Conservation (phyloP, 1,139 yeast species). For the Yamadazyma atmosphaerica region DNA sequence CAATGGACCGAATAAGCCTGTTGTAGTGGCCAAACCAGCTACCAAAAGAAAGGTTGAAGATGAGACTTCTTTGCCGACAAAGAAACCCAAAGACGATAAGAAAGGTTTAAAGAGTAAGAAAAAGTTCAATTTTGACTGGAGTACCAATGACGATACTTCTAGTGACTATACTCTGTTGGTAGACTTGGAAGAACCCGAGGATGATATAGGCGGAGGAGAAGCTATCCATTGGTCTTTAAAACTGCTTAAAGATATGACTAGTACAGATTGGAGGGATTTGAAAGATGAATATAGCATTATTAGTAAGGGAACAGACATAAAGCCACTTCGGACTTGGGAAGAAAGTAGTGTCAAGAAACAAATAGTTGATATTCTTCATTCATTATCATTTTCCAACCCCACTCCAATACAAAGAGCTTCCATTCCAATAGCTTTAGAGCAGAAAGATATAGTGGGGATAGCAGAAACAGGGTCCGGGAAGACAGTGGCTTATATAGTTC, state of each 20-base stretch:
- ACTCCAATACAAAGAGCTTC: slow-evolving; percentile 92
- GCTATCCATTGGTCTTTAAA: slow-evolving; percentile 71
- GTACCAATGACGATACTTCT: slow-evolving; percentile 64
- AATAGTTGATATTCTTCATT: slow-evolving; percentile 36
- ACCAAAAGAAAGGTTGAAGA: neutral
- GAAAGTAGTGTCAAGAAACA: slow-evolving; percentile 54
- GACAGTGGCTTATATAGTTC: slow-evolving; percentile 80
- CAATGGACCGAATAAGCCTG: slow-evolving; percentile 3
- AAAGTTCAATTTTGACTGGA: slow-evolving; percentile 75
- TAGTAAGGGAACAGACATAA: slow-evolving; percentile 51
- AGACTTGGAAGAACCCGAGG: slow-evolving; percentile 16
- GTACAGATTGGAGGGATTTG: slow-evolving; percentile 88
- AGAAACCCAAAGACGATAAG: neutral
- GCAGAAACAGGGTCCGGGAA: slow-evolving; percentile 98
- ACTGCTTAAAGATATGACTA: slow-evolving; percentile 60
- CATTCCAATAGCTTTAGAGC: slow-evolving; percentile 66
- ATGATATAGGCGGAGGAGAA: slow-evolving; percentile 12
- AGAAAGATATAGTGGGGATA: slow-evolving; percentile 77
- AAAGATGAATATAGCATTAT: slow-evolving; percentile 74
- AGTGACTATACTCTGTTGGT: slow-evolving; percentile 44
- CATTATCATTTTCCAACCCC: slow-evolving; percentile 58
- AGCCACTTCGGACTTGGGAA: slow-evolving; percentile 75
- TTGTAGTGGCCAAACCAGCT: neutral
- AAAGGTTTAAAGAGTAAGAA: slow-evolving; percentile 8
- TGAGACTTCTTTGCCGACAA: too few species aligned